Conservation (phyloP, 1,284 basidiomycete species). For the Heterobasidion occidentale region DNA sequence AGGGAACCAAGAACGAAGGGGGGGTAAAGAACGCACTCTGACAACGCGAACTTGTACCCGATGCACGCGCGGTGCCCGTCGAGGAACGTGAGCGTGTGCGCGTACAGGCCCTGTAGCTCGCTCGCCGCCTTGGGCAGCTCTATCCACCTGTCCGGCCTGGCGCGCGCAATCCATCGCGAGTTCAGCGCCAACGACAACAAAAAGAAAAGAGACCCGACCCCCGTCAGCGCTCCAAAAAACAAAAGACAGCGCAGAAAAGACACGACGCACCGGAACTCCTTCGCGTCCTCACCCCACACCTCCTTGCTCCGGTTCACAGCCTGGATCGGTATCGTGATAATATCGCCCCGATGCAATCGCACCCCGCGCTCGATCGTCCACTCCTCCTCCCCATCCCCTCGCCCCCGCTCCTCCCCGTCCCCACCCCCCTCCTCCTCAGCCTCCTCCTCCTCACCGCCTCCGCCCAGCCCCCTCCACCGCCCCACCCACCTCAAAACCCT, state of each 20-base stretch:
- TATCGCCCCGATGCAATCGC: constrained; percentile 46
- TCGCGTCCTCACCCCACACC: constrained; percentile 67
- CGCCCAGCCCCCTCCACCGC: neutral
- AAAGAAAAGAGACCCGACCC: neutral
- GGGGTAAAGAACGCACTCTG: constrained; percentile 41
- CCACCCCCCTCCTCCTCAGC: neutral
- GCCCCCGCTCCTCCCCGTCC: neutral
- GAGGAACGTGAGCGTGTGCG: constrained; percentile 58
- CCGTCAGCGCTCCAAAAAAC: neutral
- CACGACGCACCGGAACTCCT: constrained; percentile 43
- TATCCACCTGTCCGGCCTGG: constrained; percentile 55
- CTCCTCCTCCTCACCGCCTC: neutral
- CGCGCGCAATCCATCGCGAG: neutral
- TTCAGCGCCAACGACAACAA: neutral
- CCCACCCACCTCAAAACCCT: neutral
- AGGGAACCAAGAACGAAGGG: too few species aligned
- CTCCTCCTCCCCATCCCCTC: constrained; percentile 17
- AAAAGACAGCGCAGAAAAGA: constrained; percentile 5
- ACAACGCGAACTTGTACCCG: constrained; percentile 63
- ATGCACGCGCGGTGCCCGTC: constrained; percentile 64
- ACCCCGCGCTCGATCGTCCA: constrained; percentile 30
- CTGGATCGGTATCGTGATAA: constrained; percentile 54
- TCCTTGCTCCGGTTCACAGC: constrained; percentile 52
- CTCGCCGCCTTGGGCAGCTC: constrained; percentile 29
- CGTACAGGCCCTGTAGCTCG: constrained; percentile 52